Evolutionary conservation across 805 yeast species (phyloP).

Genomic region (Candida pini): DNA sequence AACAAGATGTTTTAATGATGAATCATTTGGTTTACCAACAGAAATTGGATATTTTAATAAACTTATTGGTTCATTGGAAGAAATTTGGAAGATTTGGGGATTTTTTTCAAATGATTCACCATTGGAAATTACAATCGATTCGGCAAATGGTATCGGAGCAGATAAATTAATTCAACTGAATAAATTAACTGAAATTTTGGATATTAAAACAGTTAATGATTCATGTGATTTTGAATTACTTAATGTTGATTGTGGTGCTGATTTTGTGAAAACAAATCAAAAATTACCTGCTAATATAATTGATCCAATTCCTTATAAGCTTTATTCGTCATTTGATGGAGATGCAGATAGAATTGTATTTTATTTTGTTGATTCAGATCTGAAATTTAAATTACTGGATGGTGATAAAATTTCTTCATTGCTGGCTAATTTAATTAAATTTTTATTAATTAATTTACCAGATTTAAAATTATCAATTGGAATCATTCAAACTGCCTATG

Average conservation of each 20-base stretch:
- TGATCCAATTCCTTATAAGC: slow-evolving; percentile 35
- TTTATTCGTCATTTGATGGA: slow-evolving; percentile 89
- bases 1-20: slow-evolving; percentile 67
- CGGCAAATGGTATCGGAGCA: slow-evolving; percentile 97
- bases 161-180: slow-evolving; percentile 52
- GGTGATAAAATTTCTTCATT: slow-evolving; percentile 93
- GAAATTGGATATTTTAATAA: slow-evolving; percentile 69
- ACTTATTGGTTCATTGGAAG: slow-evolving; percentile 47
- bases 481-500: slow-evolving; percentile 96
- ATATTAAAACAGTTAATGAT: slow-evolving; percentile 45
- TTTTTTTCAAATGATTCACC: slow-evolving; percentile 14
- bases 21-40: slow-evolving; percentile 51
- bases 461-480: slow-evolving; percentile 43
- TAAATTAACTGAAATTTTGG: slow-evolving; percentile 34
- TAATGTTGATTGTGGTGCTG: slow-evolving; percentile 89
- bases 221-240: slow-evolving; percentile 51
- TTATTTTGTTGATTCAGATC: slow-evolving; percentile 43
- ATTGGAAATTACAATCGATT: slow-evolving; percentile 60
- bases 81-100: slow-evolving; percentile 31
- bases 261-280: slow-evolving; percentile 88
- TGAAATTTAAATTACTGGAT: slow-evolving; percentile 58
- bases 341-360: slow-evolving; percentile 95
- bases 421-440: slow-evolving; percentile 59
- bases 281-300: slow-evolving; percentile 57
- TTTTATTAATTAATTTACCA: slow-evolving; percentile 42